These are phyloP conservation scores for Metarhizium guizhouense DNA, from an alignment of 2,329 filamentous ascomycete species.

Conservation along the genomic window DNA sequence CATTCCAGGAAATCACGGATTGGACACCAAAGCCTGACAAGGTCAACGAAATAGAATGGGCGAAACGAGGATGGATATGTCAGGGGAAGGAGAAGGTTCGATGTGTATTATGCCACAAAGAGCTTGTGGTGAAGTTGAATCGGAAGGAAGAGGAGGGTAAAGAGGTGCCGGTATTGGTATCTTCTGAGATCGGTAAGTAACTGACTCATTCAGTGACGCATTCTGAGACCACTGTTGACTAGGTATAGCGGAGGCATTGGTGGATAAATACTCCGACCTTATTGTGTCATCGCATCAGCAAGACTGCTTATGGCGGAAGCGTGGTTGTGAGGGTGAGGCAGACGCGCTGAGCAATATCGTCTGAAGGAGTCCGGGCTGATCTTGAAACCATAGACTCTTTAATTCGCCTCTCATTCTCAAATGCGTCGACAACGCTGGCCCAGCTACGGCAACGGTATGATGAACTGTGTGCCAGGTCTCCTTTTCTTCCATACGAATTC, in stretches of 20 bases:
- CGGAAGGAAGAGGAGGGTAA: slow-evolving; percentile 48
- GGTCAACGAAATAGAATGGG: slow-evolving; percentile 89
- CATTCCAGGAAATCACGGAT: slow-evolving; percentile 81
- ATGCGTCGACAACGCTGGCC: slow-evolving; percentile 48
- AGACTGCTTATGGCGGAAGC: slow-evolving; percentile 76
- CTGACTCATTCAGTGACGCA: no score
- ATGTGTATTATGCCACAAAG: slow-evolving; percentile 77
- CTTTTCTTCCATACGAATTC: slow-evolving; percentile 52
- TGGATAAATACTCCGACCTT: slow-evolving; percentile 65
- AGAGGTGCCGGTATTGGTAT: slow-evolving; percentile 41
- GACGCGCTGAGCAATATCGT: not conserved
- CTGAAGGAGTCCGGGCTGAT: not conserved
- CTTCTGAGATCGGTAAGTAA: slow-evolving; percentile 47
- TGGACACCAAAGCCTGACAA: slow-evolving; percentile 89
- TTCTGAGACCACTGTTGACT: slow-evolving; percentile 10
- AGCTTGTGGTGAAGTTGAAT: slow-evolving; percentile 73
- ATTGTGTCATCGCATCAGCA: slow-evolving; percentile 69
- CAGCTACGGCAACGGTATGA: slow-evolving; percentile 56
- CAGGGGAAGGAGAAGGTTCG: slow-evolving; percentile 73
- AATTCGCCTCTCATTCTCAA: slow-evolving; percentile 54
- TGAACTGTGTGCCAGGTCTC: slow-evolving; percentile 44
- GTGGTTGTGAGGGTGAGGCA: slow-evolving; percentile 70
- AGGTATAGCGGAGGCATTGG: slow-evolving; percentile 50
- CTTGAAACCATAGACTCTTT: slow-evolving; percentile 38
- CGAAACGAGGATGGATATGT: slow-evolving; percentile 85